Evolutionary conservation across 108 stramenopile species (phyloP).

Genomic region (Skeletonema costatum): DNA sequence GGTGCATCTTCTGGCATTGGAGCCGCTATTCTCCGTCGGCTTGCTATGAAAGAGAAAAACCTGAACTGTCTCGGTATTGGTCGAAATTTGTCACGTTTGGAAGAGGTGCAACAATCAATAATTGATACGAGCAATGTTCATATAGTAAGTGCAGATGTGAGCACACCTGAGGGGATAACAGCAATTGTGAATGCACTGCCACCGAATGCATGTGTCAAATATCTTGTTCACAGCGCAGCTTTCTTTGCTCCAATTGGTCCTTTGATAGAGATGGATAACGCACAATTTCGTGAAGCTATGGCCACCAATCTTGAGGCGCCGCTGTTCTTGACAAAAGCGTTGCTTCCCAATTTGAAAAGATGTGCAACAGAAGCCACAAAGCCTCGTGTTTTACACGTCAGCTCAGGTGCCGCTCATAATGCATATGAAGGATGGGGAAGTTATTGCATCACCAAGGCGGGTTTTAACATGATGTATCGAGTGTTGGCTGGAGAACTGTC

Average conservation of each 20-base stretch:
- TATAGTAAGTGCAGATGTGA: slow-evolving; percentile 34
- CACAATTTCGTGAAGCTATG: slow-evolving; percentile 40
- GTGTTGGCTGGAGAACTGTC: slow-evolving; percentile 49
- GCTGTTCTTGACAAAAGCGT: slow-evolving; percentile 59
- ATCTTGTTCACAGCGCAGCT: slow-evolving; percentile 70
- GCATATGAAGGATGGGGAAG: slow-evolving; percentile 69
- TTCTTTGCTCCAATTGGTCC: slow-evolving; percentile 61
- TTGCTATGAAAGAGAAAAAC: slow-evolving; percentile 18
- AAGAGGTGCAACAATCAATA: slow-evolving; percentile 12
- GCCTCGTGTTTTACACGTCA: slow-evolving; percentile 55
- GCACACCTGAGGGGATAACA: slow-evolving; percentile 38
- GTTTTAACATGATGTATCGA: slow-evolving; percentile 66
- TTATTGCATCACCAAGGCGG: slow-evolving; percentile 72
- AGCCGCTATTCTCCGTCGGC: slow-evolving; percentile 32
- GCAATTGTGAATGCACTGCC: slow-evolving; percentile 25
- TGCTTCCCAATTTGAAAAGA: slow-evolving; percentile 52
- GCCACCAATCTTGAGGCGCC: slow-evolving; percentile 58
- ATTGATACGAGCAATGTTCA: neutral
- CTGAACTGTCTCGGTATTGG: slow-evolving; percentile 41
- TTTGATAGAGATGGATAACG: slow-evolving; percentile 35
- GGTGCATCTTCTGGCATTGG: slow-evolving; percentile 40
- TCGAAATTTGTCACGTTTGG: slow-evolving; percentile 13
- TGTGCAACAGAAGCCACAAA: slow-evolving; percentile 24
- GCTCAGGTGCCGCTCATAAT: slow-evolving; percentile 57
- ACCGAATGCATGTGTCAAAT: slow-evolving; percentile 40